Conservation (phyloP, 495 filamentous ascomycete species). For the Trichocladium antarcticum region DNA sequence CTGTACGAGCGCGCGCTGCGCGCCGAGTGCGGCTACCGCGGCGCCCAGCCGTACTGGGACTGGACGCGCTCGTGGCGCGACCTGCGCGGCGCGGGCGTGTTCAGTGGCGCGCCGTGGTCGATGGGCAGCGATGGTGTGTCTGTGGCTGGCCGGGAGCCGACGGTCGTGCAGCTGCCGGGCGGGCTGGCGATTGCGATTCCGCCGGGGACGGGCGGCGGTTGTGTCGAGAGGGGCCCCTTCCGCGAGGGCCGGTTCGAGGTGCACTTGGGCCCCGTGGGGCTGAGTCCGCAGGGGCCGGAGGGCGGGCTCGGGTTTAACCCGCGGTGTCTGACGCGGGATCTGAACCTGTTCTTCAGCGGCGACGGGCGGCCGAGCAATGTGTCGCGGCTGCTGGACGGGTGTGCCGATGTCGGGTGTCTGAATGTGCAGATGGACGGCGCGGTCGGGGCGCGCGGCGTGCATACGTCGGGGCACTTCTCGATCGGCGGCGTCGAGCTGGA, state of each 20-base stretch:
- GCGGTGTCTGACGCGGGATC: constrained; percentile 29
- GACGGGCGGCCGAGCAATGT: constrained; percentile 12
- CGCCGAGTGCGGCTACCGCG: constrained; percentile 27
- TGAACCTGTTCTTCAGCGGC: constrained; percentile 20
- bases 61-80: constrained; percentile 24
- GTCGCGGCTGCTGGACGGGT: constrained; percentile 12
- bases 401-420: constrained; percentile 8
- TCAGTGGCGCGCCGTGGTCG: constrained; percentile 26
- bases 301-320: constrained; percentile 24
- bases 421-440: constrained; percentile 10
- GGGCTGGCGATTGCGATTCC: constrained; percentile 13
- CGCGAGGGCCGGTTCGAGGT: constrained; percentile 13
- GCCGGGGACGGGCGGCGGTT: constrained; percentile 25
- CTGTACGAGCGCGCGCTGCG: constrained; percentile 31
- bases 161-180: too few relatives aligned
- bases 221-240: constrained; percentile 26
- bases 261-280: constrained; percentile 14
- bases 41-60: constrained; percentile 35
- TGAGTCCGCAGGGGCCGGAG: too few relatives aligned
- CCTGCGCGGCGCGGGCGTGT: constrained; percentile 25
- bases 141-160: too few relatives aligned
- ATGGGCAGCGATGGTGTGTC: too few relatives aligned
- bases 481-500: constrained; percentile 29
- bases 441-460: constrained; percentile 12
- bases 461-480: constrained; percentile 18